Evolutionary conservation across 805 yeast species (phyloP).

Genomic region (Spathaspora gorwiae): DNA sequence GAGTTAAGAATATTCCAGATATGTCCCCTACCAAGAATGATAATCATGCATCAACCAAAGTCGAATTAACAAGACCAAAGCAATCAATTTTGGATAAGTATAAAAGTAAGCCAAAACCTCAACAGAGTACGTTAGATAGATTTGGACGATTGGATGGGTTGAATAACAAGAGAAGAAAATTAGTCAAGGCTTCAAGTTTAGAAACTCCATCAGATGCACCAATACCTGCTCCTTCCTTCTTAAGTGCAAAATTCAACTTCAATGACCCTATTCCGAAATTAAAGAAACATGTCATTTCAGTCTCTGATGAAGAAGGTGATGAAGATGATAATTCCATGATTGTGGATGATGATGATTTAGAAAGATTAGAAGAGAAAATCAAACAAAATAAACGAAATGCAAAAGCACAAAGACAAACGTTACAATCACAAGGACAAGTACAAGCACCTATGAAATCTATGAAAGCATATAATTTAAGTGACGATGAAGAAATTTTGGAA

Average conservation of each 20-base stretch:
- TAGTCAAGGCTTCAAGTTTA: slow-evolving; percentile 22
- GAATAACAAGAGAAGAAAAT: slow-evolving; percentile 26
- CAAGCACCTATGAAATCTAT: background rate
- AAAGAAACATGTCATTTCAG: slow-evolving; percentile 4
- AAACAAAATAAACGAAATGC: slow-evolving; percentile 26
- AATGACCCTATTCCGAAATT: slow-evolving; percentile 7
- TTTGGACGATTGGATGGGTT: slow-evolving; percentile 9
- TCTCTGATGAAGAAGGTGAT: slow-evolving; percentile 18
- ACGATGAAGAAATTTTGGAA: slow-evolving; percentile 37
- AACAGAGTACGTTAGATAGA: slow-evolving; percentile 25
- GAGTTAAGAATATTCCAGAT: slow-evolving; percentile 15
- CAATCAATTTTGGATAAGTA: slow-evolving; percentile 42
- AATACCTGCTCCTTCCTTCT: slow-evolving; percentile 8
- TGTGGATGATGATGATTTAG: slow-evolving; percentile 31
- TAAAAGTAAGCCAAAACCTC: slow-evolving; percentile 26
- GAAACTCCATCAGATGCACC: slow-evolving; percentile 6
- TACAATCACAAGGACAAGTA: background rate
- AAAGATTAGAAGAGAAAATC: slow-evolving; percentile 35
- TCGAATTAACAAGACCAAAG: slow-evolving; percentile 35
- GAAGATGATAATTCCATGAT: slow-evolving; percentile 9
- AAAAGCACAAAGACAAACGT: slow-evolving; percentile 7
- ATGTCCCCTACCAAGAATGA: slow-evolving; percentile 16
- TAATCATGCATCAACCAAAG: slow-evolving; percentile 29
- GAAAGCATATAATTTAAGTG: slow-evolving; percentile 17
- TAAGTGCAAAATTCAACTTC: slow-evolving; percentile 6